A percentile compares a stretch with the other conserved stretches of the same genome.
Conservation (phyloP, 768 basidiomycete genomes). For the Podaxis rugospora region DNA sequence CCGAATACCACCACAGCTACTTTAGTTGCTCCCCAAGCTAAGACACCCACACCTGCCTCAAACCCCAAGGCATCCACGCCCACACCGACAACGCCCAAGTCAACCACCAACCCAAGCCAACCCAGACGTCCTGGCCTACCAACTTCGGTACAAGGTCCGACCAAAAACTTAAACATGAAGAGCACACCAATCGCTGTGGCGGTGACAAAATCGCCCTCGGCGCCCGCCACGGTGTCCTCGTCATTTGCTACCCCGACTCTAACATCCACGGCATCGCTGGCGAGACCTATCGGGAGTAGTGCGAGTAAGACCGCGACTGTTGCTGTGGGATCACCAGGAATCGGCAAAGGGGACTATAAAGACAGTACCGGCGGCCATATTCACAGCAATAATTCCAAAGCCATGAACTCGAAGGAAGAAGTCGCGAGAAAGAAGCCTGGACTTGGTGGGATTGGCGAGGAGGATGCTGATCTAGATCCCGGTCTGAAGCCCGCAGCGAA, state of each 20-base stretch:
- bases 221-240: slow-evolving; percentile 65
- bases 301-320: background rate
- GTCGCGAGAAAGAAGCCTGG: background rate
- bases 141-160: background rate
- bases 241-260: slow-evolving; percentile 71
- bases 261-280: slow-evolving; percentile 74
- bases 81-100: slow-evolving; percentile 5
- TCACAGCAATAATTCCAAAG: background rate
- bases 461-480: background rate
- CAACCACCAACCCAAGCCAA: background rate
- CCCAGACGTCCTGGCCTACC: background rate
- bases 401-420: background rate
- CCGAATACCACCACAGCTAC: slow-evolving; percentile 6
- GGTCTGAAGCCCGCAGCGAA: background rate
- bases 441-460: slow-evolving; percentile 5
- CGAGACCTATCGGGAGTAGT: slow-evolving; percentile 33
- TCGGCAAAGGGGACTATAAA: background rate
- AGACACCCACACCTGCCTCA: slow-evolving; percentile 9
- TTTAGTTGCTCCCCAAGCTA: background rate
- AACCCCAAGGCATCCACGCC: background rate
- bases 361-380: background rate
- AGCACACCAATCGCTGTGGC: slow-evolving; percentile 27
- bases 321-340: slow-evolving; percentile 1
- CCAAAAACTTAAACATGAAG: slow-evolving; percentile 13
- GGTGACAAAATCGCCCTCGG: slow-evolving; percentile 54